These are phyloP conservation scores for Aspergillus ochraceoroseus DNA, from an alignment of 2,329 filamentous ascomycete species.

Conservation along the genomic window DNA sequence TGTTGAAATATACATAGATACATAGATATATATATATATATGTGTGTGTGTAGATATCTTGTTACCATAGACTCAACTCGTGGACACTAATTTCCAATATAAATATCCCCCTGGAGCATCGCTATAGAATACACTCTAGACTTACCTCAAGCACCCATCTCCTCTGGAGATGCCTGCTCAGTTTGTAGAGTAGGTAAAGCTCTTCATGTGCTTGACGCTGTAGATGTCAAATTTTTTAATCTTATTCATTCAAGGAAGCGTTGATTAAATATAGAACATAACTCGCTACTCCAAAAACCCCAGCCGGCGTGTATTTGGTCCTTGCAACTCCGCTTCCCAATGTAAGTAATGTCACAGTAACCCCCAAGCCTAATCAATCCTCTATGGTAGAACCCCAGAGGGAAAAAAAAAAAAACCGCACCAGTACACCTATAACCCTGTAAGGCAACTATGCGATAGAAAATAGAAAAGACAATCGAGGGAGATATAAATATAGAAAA, in stretches of 20 bases:
- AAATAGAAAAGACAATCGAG: neutral
- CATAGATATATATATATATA: neutral
- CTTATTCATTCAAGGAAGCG: neutral
- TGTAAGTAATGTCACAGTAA: no score
- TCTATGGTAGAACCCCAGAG: no score
- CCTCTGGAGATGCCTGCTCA: conserved; percentile 30
- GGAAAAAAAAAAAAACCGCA: no score
- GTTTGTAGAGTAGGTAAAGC: conserved; percentile 5
- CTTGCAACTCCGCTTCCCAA: no score
- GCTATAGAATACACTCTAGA: conserved; percentile 16
- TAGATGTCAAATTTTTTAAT: neutral
- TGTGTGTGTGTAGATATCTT: neutral
- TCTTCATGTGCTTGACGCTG: neutral
- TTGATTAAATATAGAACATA: neutral
- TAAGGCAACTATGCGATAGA: no score
- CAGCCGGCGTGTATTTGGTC: no score
- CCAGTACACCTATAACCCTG: no score
- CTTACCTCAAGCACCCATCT: conserved; percentile 46
- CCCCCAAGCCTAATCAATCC: no score
- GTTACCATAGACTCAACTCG: conserved; percentile 15
- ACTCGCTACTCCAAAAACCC: no score
- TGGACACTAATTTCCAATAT: no score
- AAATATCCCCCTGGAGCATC: conserved; percentile 36
- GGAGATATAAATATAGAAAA: conserved; percentile 6
- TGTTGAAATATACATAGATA: no score